Conservation (phyloP, 2,329 filamentous ascomycete species). For the Magnaporthiopsis incrustans region DNA sequence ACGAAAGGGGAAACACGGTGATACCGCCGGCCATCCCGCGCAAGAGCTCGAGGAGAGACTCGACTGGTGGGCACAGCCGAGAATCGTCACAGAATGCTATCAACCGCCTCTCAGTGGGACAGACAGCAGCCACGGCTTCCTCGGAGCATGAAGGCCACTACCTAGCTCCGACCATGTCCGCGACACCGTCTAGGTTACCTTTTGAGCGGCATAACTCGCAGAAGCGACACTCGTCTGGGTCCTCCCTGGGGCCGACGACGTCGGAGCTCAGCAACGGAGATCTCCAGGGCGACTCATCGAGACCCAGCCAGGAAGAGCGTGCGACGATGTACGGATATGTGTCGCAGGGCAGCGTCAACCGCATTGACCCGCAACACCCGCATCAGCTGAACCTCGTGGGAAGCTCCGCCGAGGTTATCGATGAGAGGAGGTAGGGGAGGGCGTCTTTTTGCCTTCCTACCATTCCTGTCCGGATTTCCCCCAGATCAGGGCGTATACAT, state of each 20-base stretch:
- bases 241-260: slow-evolving; percentile 38
- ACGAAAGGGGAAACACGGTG: slow-evolving; percentile 19
- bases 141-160: slow-evolving; percentile 8
- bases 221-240: slow-evolving; percentile 41
- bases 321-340: slow-evolving; percentile 50
- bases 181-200: slow-evolving; percentile 36
- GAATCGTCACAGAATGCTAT: slow-evolving; percentile 28
- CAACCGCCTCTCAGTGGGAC: slow-evolving; percentile 12
- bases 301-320: slow-evolving; percentile 32
- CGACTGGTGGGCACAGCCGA: slow-evolving; percentile 27
- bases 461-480: neutral
- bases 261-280: slow-evolving; percentile 37
- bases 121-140: neutral
- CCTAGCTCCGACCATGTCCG: neutral
- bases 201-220: slow-evolving; percentile 50
- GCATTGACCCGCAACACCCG: slow-evolving; percentile 40
- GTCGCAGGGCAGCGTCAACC: slow-evolving; percentile 47
- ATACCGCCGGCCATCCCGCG: slow-evolving; percentile 53
- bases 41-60: slow-evolving; percentile 62
- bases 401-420: slow-evolving; percentile 49
- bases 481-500: neutral
- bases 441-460: neutral
- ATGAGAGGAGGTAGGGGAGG: slow-evolving; percentile 21
- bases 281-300: slow-evolving; percentile 20
- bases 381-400: slow-evolving; percentile 39